A percentile compares a stretch with the other conserved stretches of the same genome.
phyloP scores from a whole-genome alignment of 2,329 filamentous ascomycete genomes.

The Fusarium pseudocircinatum region DNA sequence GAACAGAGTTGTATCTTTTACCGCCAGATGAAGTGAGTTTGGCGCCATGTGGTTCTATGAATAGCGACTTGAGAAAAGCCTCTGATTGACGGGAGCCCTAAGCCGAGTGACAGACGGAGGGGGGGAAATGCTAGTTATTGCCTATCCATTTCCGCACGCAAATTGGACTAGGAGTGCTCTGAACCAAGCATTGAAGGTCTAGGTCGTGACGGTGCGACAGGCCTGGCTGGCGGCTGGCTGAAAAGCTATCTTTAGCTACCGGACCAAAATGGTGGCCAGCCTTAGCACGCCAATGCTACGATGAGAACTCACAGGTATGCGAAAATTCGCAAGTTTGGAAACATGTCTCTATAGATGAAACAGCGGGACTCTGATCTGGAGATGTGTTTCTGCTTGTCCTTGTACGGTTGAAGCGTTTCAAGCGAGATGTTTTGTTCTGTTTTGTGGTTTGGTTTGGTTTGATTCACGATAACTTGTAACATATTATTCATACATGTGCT shows the following conservation, averaged over 20 bases:
- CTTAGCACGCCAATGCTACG: not conserved
- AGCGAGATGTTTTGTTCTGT: not conserved
- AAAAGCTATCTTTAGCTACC: constrained; percentile 29
- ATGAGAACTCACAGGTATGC: not conserved
- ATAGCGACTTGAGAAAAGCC: not conserved
- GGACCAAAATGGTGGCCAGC: not conserved
- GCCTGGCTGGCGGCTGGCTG: not conserved
- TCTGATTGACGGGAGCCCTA: not conserved
- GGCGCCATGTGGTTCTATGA: not conserved
- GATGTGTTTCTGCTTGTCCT: not conserved
- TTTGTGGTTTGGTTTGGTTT: not conserved
- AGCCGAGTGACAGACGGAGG: not conserved
- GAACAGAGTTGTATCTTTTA: not conserved
- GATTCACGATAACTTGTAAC: not conserved
- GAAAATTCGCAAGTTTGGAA: constrained; percentile 8
- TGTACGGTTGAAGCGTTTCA: not conserved
- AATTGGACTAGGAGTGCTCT: not conserved
- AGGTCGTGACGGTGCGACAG: not conserved
- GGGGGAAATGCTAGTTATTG: not conserved
- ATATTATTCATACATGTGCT: not conserved
- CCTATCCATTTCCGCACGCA: not conserved
- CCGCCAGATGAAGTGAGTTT: not conserved
- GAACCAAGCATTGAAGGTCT: not conserved
- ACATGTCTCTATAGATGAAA: not conserved
- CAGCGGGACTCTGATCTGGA: not conserved